These are phyloP conservation scores for Botryobasidium botryosum DNA, from an alignment of 768 basidiomycete genomes.

Conservation along the genomic window DNA sequence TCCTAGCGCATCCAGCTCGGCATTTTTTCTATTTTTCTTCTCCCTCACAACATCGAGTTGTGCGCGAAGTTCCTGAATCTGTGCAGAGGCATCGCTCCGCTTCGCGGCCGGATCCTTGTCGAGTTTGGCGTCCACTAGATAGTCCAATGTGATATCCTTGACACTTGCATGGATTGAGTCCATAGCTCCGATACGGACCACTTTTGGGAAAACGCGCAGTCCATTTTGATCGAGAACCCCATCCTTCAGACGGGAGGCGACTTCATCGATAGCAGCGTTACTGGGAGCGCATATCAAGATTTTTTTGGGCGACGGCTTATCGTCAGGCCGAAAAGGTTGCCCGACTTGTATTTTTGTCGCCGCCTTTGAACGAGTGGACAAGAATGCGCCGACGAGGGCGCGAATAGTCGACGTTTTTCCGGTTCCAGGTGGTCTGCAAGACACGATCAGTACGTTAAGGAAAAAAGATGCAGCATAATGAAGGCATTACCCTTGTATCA, in stretches of 20 bases:
- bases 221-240: constrained; percentile 46
- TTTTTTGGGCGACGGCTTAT: constrained; percentile 40
- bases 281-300: constrained; percentile 90
- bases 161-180: constrained; percentile 59
- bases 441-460: neutral
- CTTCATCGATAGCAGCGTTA: constrained; percentile 97
- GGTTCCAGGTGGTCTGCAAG: constrained; percentile 81
- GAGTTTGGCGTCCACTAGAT: constrained; percentile 33
- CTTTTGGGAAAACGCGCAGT: constrained; percentile 40
- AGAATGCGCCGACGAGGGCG: constrained; percentile 71
- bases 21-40: constrained; percentile 32
- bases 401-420: constrained; percentile 98
- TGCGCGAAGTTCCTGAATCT: constrained; percentile 51
- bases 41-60: constrained; percentile 44
- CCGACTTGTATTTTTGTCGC: constrained; percentile 36
- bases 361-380: constrained; percentile 39
- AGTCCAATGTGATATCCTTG: constrained; percentile 75
- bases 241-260: constrained; percentile 71
- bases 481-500: constrained; percentile 77
- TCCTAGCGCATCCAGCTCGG: constrained; percentile 26
- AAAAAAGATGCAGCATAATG: neutral
- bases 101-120: constrained; percentile 30
- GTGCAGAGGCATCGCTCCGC: constrained; percentile 31
- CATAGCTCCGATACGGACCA: constrained; percentile 80
- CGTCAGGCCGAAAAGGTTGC: constrained; percentile 22